phyloP scores from a whole-genome alignment of 1,139 yeast species.

The Debaryomycetaceae sp. region DNA sequence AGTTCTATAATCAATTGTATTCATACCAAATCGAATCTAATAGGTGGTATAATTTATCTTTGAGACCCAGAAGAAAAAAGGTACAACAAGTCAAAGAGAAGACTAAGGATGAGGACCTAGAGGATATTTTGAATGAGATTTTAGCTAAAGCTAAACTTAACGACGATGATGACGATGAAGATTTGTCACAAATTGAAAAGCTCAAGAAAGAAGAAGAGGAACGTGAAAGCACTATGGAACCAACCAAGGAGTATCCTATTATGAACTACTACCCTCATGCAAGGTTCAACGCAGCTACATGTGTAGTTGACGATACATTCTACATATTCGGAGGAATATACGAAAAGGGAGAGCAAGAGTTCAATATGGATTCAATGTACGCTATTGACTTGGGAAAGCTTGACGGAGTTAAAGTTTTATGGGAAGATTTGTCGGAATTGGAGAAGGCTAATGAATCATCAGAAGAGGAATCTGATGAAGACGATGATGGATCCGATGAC shows the following conservation, averaged over 20 bases:
- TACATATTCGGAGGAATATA: conserved; percentile 91
- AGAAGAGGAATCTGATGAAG: conserved; percentile 46
- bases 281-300: conserved; percentile 80
- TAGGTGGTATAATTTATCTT: conserved; percentile 77
- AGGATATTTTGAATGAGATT: conserved; percentile 72
- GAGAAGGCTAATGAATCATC: conserved; percentile 25
- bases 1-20: conserved; percentile 75
- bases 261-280: conserved; percentile 76
- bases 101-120: conserved; percentile 77
- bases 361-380: conserved; percentile 79
- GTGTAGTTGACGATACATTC: conserved; percentile 80
- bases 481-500: conserved; percentile 52
- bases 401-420: conserved; percentile 83
- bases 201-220: conserved; percentile 35
- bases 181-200: conserved; percentile 36
- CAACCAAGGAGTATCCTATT: conserved; percentile 49
- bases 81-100: conserved; percentile 43
- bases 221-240: conserved; percentile 37
- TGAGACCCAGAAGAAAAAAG: conserved; percentile 62
- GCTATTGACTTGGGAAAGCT: conserved; percentile 80
- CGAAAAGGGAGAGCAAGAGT: conserved; percentile 86
- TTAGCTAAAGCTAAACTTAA: conserved; percentile 68
- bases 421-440: conserved; percentile 71
- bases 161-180: conserved; percentile 49
- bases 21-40: conserved; percentile 84